These are phyloP conservation scores for Epichloe brachyelytri DNA, from an alignment of 2,329 filamentous ascomycete species.

Conservation along the genomic window DNA sequence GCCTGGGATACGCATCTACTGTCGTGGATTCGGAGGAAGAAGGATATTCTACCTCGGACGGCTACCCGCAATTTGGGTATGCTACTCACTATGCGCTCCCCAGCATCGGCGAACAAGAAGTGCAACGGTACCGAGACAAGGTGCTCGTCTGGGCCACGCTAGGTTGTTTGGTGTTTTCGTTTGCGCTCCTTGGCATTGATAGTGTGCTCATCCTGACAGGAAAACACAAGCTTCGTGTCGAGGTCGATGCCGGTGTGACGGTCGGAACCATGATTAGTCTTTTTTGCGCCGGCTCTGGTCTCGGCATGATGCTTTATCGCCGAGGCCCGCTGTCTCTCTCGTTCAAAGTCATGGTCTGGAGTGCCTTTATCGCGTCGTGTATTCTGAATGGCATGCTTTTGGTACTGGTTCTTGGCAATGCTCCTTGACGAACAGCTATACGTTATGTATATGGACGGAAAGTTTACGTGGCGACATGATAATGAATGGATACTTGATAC, in stretches of 20 bases:
- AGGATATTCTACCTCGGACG: constrained; percentile 41
- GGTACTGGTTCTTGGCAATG: constrained; percentile 27
- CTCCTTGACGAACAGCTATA: constrained; percentile 16
- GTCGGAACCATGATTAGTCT: constrained; percentile 56
- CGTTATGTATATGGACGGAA: not conserved
- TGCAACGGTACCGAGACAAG: constrained; percentile 37
- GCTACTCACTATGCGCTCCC: constrained; percentile 41
- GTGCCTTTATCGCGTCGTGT: constrained; percentile 23
- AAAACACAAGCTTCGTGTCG: constrained; percentile 50
- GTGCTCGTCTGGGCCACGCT: constrained; percentile 42
- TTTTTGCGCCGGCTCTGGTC: constrained; percentile 46
- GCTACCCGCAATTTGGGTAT: constrained; percentile 37
- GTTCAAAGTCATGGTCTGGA: constrained; percentile 29
- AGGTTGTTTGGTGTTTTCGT: constrained; percentile 43
- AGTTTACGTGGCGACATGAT: not conserved
- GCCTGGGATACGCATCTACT: constrained; percentile 19
- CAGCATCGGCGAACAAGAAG: constrained; percentile 36
- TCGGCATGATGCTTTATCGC: constrained; percentile 45
- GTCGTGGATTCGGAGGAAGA: constrained; percentile 28
- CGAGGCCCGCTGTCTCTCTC: constrained; percentile 28
- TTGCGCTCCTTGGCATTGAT: constrained; percentile 51
- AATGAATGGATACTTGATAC: not conserved
- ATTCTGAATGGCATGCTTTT: constrained; percentile 32
- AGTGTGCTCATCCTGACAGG: constrained; percentile 55
- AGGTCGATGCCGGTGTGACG: constrained; percentile 62